Base-by-base conservation (phyloP, 805 yeast genomes). In the Brettanomyces anomalus region DNA sequence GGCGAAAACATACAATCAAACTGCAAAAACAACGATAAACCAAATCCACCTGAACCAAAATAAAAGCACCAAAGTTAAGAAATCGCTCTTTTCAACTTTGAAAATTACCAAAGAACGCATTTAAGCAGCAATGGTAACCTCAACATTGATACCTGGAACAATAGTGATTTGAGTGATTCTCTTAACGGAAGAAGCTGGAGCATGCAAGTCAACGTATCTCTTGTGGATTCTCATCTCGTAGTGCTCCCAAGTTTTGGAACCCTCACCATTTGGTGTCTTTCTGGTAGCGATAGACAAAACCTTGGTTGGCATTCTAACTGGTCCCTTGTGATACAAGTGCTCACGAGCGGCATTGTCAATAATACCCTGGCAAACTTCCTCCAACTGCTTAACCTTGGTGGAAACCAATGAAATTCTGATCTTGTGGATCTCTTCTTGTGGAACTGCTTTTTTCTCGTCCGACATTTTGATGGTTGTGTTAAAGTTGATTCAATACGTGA, bases 241-340 rank as follows among this genome's bases (percentile, higher is more conserved):
- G 64, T 94, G 77, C 71, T 93, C 99, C 97, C 97, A 93, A 65
- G 99, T 93, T 90, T 93, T 93, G 63, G 98, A 93, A 93, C 99
- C 99, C 80, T 93, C 97, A 93, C 99, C 99, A 74, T 94, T 94
- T 67, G 99, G 99, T 68, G 98, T 85, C 89, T 93, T 93, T 86
- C 99, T 88, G 85, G 99, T 93, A 76, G 95, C 79, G 77, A 93
- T 79, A 76, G 85, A 87, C 68, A 93, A 85, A 62, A 85, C 93
- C 85, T 89, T 93, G 75, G 98, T 93, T 79, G 99, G 99, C 77
- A 93, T 75, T 85, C 98, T 89, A 67, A 93, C 96, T 62, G 98
- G 98, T 69, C 99, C 99, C 80, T 88, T 90, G 83, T 87, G 88
- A 71, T 74, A 77, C 66, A 89, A 78, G 64, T 83, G 72, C 74